Conservation (phyloP, 495 filamentous ascomycete species). For the Aspergillus cavernicola region DNA sequence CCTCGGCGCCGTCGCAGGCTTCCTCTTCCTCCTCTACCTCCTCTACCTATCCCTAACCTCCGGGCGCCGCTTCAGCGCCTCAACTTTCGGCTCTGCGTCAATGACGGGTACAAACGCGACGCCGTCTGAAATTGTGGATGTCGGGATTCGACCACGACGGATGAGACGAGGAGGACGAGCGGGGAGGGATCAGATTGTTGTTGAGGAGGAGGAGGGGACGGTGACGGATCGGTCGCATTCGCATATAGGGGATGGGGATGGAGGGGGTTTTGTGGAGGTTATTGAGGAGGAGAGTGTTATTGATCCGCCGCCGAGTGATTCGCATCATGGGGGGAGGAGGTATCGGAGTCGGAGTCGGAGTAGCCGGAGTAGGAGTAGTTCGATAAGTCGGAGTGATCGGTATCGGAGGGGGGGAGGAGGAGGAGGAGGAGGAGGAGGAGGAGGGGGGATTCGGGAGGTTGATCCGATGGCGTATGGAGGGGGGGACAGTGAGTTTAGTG, state of each 20-base stretch:
- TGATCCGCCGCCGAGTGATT: conserved; percentile 1
- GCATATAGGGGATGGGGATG: conserved; percentile 17
- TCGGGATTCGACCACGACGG: conserved; percentile 1
- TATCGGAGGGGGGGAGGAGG: too few relatives aligned
- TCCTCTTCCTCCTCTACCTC: conserved; percentile 72
- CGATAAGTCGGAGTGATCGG: too few relatives aligned
- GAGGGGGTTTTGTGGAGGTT: conserved; percentile 30
- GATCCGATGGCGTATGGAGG: conserved; percentile 23
- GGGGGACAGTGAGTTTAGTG: conserved; percentile 28
- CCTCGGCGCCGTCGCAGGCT: conserved; percentile 77
- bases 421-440: too few relatives aligned
- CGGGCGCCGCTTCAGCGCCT: conserved; percentile 25
- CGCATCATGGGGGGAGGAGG: too few relatives aligned
- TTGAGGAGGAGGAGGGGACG: conserved; percentile 30
- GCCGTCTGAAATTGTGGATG: conserved; percentile 15
- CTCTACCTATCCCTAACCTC: conserved; percentile 65
- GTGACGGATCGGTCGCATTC: not conserved
- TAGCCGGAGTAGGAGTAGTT: conserved; percentile 2
- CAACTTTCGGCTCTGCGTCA: conserved; percentile 19
- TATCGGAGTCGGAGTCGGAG: not conserved
- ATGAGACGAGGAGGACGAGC: not conserved
- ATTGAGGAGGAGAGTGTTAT: conserved; percentile 30
- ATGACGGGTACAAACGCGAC: conserved; percentile 28
- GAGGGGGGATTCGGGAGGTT: conserved; percentile 17
- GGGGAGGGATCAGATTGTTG: conserved; percentile 10